Conservation (phyloP, 129 eudicot genomes). For the Artemisia argyi region DNA sequence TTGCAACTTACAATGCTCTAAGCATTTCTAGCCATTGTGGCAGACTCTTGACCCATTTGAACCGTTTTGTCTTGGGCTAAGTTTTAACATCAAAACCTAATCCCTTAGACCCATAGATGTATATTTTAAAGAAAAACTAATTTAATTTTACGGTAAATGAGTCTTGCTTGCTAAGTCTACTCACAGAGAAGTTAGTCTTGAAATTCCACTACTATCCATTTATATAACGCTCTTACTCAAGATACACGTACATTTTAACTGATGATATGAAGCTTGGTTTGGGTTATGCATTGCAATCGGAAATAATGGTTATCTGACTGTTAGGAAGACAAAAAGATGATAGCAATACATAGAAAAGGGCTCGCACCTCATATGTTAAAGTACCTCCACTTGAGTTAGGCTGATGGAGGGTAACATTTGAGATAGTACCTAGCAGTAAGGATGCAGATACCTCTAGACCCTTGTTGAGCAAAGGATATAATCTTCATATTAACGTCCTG, state of each 20-base stretch:
- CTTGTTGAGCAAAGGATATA: slow-evolving; percentile 83
- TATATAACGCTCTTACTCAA: neutral
- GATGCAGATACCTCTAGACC: slow-evolving; percentile 68
- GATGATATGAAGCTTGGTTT: neutral
- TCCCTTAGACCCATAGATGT: too few relatives aligned
- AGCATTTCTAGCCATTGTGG: too few relatives aligned
- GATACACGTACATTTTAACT: neutral
- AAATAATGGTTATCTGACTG: too few relatives aligned
- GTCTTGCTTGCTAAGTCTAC: neutral
- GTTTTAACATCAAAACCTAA: too few relatives aligned
- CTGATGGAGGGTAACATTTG: slow-evolving; percentile 86
- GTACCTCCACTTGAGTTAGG: slow-evolving; percentile 82
- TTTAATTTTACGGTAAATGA: neutral
- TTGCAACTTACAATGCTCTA: too few relatives aligned
- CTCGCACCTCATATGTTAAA: slow-evolving; percentile 80
- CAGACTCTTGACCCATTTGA: too few relatives aligned
- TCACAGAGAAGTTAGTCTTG: neutral
- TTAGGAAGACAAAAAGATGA: neutral
- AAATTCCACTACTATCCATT: neutral
- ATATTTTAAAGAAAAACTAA: too few relatives aligned
- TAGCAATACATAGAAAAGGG: neutral
- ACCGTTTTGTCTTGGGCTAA: neutral
- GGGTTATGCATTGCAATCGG: neutral
- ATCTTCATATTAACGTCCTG: slow-evolving; percentile 84
- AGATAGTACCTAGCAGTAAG: slow-evolving; percentile 86